A percentile compares a stretch with the other conserved stretches of the same genome.
Evolutionary conservation across 352 stramenopile species (phyloP).

Genomic region (Pythium dissimile): DNA sequence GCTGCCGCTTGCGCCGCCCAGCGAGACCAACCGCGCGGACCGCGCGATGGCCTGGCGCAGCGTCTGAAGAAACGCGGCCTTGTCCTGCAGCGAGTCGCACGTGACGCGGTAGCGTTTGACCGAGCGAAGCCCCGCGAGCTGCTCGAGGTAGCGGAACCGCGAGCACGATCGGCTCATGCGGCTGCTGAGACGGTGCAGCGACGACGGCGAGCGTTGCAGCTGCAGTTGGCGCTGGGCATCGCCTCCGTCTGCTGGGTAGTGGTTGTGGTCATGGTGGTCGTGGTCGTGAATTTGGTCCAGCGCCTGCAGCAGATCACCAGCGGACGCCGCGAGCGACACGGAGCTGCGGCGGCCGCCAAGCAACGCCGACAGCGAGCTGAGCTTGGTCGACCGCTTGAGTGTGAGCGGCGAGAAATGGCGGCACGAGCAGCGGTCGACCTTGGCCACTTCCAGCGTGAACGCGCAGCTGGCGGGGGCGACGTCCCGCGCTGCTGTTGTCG

Average conservation of each 20-base stretch:
- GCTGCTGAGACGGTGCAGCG: neutral
- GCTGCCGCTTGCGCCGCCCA: neutral
- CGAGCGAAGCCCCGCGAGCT: constrained; percentile 21
- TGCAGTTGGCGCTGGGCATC: no score
- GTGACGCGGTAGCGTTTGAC: constrained; percentile 44
- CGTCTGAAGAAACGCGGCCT: constrained; percentile 31
- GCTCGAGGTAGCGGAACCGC: constrained; percentile 22
- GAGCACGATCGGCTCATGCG: constrained; percentile 15
- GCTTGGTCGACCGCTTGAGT: constrained; percentile 31
- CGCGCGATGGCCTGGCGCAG: constrained; percentile 32
- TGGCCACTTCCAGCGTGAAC: constrained; percentile 47
- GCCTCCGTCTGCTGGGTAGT: no score
- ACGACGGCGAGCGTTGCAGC: neutral
- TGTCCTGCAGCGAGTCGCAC: constrained; percentile 36
- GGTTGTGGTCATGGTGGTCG: neutral
- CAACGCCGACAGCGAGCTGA: constrained; percentile 17
- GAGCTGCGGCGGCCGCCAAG: constrained; percentile 22
- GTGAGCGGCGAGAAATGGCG: constrained; percentile 45
- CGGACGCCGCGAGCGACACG: constrained; percentile 18
- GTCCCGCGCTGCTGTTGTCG: neutral
- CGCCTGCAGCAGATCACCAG: neutral
- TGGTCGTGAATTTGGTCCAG: constrained; percentile 2
- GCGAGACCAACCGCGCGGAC: constrained; percentile 18
- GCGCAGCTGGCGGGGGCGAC: constrained; percentile 6
- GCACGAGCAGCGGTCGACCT: constrained; percentile 51